These are phyloP conservation scores for Metarhizium humberi DNA, from an alignment of 2,329 filamentous ascomycete genomes.

Conservation along the genomic window DNA sequence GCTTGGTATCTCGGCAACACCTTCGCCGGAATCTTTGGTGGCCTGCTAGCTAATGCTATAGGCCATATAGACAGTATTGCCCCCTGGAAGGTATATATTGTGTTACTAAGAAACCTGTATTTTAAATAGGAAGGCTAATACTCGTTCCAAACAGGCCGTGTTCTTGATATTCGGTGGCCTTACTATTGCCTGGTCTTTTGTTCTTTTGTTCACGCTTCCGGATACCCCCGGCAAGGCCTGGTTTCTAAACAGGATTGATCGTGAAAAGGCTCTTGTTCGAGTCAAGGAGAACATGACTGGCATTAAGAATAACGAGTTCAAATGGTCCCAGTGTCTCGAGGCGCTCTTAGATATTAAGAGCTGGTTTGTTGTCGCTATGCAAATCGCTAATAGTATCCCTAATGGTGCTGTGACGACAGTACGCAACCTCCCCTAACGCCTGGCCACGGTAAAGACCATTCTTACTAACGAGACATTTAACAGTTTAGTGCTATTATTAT, in stretches of 20 bases:
- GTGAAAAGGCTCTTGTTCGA: slow-evolving; percentile 18
- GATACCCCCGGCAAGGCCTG: slow-evolving; percentile 16
- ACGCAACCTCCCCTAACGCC: neutral
- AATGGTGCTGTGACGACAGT: slow-evolving; percentile 18
- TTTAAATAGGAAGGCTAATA: no score
- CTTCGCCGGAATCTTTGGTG: slow-evolving; percentile 16
- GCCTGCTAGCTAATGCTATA: slow-evolving; percentile 18
- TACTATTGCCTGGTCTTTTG: slow-evolving; percentile 11
- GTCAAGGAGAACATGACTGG: slow-evolving; percentile 23
- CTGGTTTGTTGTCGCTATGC: slow-evolving; percentile 16
- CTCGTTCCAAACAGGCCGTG: slow-evolving; percentile 5
- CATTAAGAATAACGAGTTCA: slow-evolving; percentile 17
- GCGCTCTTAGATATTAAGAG: slow-evolving; percentile 14
- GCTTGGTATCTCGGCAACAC: slow-evolving; percentile 23
- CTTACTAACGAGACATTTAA: no score
- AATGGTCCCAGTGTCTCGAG: slow-evolving; percentile 13
- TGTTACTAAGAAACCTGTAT: no score
- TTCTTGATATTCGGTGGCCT: slow-evolving; percentile 14
- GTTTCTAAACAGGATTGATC: slow-evolving; percentile 17
- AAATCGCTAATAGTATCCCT: slow-evolving; percentile 16
- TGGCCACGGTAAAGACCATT: no score
- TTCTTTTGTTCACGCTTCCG: slow-evolving; percentile 10
- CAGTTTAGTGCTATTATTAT: slow-evolving; percentile 14
- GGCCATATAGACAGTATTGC: slow-evolving; percentile 12
- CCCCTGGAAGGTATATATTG: slow-evolving; percentile 14